Evolutionary conservation across 2,329 filamentous ascomycete genomes (phyloP).

Genomic region (Fusarium sp.): DNA sequence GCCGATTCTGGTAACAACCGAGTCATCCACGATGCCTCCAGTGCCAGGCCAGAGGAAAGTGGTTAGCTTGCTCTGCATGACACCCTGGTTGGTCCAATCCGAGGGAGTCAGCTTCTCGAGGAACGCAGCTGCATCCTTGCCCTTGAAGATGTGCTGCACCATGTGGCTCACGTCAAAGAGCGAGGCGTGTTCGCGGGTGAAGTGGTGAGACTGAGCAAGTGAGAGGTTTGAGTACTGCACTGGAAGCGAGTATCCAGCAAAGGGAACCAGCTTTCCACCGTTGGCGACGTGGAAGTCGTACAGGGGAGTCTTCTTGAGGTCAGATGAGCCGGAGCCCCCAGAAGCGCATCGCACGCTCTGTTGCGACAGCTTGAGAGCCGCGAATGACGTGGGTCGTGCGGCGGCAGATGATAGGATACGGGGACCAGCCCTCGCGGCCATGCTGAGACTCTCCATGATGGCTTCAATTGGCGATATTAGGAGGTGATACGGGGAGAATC

Average conservation of each 20-base stretch:
- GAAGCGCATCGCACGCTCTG: constrained; percentile 50
- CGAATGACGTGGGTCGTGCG: constrained; percentile 41
- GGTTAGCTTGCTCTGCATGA: constrained; percentile 84
- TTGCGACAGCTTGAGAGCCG: constrained; percentile 34
- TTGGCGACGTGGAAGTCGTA: constrained; percentile 82
- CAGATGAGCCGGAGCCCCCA: constrained; percentile 43
- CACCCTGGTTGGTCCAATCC: constrained; percentile 72
- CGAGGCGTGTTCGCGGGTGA: constrained; percentile 88
- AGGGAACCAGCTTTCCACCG: constrained; percentile 96
- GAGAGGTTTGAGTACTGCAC: constrained; percentile 85
- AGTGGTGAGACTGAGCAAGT: constrained; percentile 87
- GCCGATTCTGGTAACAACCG: constrained; percentile 85
- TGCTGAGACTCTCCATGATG: constrained; percentile 52
- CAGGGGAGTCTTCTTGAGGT: constrained; percentile 76
- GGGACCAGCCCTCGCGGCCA: constrained; percentile 51
- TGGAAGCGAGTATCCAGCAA: constrained; percentile 93
- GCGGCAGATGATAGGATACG: constrained; percentile 44
- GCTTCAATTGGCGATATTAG: constrained; percentile 42
- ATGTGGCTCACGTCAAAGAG: constrained; percentile 98
- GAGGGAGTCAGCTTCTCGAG: constrained; percentile 88
- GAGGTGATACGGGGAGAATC: constrained; percentile 16
- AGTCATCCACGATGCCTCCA: constrained; percentile 95
- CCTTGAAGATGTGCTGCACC: constrained; percentile 89
- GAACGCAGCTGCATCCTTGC: constrained; percentile 83
- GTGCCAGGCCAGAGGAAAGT: constrained; percentile 82